Conservation (phyloP, 164 flowering plant species). For the Pachysandra terminalis region DNA sequence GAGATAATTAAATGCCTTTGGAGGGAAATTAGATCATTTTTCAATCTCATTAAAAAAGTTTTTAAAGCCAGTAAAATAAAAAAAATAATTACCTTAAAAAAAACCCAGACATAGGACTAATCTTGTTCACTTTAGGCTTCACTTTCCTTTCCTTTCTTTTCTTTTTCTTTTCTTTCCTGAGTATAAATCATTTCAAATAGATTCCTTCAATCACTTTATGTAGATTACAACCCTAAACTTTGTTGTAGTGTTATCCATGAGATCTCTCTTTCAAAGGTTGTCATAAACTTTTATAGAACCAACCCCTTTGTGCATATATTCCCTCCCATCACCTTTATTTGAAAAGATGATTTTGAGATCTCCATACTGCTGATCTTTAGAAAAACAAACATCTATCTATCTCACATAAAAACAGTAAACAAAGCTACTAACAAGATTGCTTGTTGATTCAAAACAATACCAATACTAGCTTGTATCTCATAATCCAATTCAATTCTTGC, state of each 20-base stretch:
- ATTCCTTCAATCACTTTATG: constrained; percentile 34
- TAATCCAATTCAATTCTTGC: background rate
- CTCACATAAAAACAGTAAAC: too few species aligned
- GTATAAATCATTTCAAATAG: constrained; percentile 26
- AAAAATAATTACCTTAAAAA: background rate
- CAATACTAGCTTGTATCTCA: background rate
- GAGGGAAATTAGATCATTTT: too few species aligned
- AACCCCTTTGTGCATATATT: constrained; percentile 49
- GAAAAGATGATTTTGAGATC: background rate
- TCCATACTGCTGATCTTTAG: too few species aligned
- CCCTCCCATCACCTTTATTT: constrained; percentile 27
- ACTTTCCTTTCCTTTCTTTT: constrained; percentile 10
- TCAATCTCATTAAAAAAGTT: too few species aligned
- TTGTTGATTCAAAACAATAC: background rate
- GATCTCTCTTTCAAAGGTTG: constrained; percentile 21
- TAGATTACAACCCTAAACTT: constrained; percentile 21
- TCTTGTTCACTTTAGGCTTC: constrained; percentile 3
- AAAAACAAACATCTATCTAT: too few species aligned
- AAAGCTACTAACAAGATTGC: background rate
- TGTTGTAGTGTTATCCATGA: constrained; percentile 14
- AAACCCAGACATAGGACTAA: background rate
- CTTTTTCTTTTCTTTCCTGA: background rate
- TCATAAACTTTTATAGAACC: constrained; percentile 25
- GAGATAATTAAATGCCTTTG: too few species aligned
- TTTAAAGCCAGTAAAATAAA: background rate